Evolutionary conservation across 345 rosid genomes (phyloP).

Genomic region (Excoecaria agallocha): DNA sequence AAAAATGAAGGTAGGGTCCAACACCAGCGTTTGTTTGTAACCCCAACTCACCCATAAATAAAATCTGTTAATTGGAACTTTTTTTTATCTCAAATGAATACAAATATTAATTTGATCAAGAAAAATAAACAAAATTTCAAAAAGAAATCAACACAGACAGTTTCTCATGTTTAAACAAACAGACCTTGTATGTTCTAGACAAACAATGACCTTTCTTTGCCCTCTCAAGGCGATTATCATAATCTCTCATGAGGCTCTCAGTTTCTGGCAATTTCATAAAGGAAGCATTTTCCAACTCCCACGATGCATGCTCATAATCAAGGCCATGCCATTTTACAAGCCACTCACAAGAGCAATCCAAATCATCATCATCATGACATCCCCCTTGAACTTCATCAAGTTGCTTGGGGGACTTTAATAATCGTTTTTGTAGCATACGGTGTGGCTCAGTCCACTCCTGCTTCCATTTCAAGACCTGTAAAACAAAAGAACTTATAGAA

Average conservation of each 20-base stretch:
- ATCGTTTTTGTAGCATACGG: slow-evolving; percentile 41
- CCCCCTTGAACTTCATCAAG: slow-evolving; percentile 6
- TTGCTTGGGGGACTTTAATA: slow-evolving; percentile 22
- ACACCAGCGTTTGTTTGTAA: background rate
- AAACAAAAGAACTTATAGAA: slow-evolving; percentile 8
- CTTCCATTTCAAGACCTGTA: slow-evolving; percentile 42
- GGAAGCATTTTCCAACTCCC: slow-evolving; percentile 54
- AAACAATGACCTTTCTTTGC: slow-evolving; percentile 20
- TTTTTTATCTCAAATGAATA: background rate
- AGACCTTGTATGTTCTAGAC: slow-evolving; percentile 30
- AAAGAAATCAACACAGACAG: background rate
- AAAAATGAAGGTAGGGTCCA: background rate
- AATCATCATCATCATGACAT: slow-evolving; percentile 3
- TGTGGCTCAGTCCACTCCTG: slow-evolving; percentile 46
- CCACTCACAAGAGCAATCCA: slow-evolving; percentile 43
- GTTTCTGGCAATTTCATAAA: slow-evolving; percentile 36
- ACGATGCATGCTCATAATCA: slow-evolving; percentile 51
- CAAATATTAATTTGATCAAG: background rate
- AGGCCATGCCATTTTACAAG: slow-evolving; percentile 65
- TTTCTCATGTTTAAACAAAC: background rate
- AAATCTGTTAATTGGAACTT: background rate
- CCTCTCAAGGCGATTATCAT: slow-evolving; percentile 38
- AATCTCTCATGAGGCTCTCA: slow-evolving; percentile 37
- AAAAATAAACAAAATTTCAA: background rate
- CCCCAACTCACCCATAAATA: background rate